Evolutionary conservation across 331 rosid species (phyloP).

Genomic region (Acacia pycnantha): DNA sequence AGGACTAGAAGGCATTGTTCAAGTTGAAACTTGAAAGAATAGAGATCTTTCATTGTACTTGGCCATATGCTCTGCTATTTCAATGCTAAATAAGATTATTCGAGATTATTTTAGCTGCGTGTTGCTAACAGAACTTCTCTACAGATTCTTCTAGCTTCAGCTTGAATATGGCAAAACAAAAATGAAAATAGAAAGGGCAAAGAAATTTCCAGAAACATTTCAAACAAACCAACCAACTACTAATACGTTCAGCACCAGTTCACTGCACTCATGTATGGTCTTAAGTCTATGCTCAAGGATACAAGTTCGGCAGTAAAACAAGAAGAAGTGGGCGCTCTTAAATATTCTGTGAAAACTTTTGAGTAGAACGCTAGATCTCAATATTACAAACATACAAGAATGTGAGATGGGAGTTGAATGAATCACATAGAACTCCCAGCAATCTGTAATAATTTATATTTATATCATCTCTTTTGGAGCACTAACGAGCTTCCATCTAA

Average conservation of each 20-base stretch:
- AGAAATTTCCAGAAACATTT: constrained; percentile 8
- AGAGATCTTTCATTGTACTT: neutral
- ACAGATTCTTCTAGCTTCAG: neutral
- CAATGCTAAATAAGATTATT: neutral
- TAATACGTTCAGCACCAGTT: constrained; percentile 21
- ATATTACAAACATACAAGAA: constrained; percentile 37
- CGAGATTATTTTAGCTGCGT: neutral
- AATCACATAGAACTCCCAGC: constrained; percentile 32
- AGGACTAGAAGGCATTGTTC: constrained; percentile 20
- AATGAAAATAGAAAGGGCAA: neutral
- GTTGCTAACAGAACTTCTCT: neutral
- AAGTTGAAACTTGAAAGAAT: neutral
- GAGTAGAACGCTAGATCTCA: constrained; percentile 10
- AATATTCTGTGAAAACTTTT: constrained; percentile 25
- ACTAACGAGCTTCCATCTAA: constrained; percentile 28
- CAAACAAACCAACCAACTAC: constrained; percentile 18
- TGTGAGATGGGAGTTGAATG: constrained; percentile 16
- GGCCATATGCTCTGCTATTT: neutral
- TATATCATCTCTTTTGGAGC: constrained; percentile 25
- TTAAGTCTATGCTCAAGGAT: constrained; percentile 14
- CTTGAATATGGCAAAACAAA: neutral
- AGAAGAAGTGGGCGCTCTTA: constrained; percentile 10
- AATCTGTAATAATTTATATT: constrained; percentile 21
- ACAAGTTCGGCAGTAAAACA: constrained; percentile 1
- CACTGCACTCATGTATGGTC: constrained; percentile 14